These are phyloP conservation scores for Phaeotremella fagi DNA, from an alignment of 768 basidiomycete genomes.

Conservation along the genomic window DNA sequence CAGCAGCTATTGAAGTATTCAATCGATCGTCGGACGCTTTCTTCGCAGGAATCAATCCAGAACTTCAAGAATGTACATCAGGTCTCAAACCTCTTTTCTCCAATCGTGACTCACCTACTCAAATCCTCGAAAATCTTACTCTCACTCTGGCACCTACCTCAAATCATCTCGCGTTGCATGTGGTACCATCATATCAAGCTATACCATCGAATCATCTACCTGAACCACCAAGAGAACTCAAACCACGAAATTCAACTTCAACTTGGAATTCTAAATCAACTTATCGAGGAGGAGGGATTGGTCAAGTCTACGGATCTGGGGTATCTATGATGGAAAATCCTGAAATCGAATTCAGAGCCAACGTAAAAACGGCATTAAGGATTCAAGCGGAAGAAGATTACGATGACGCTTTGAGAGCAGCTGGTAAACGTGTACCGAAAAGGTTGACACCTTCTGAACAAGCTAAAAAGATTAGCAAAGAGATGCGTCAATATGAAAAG, in stretches of 20 bases:
- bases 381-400: constrained; percentile 9
- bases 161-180: background rate
- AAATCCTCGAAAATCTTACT: constrained; percentile 10
- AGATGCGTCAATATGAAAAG: background rate
- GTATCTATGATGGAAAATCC: constrained; percentile 14
- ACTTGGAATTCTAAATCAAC: background rate
- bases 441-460: background rate
- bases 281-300: constrained; percentile 23
- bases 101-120: constrained; percentile 2
- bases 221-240: background rate
- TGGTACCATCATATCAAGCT: constrained; percentile 1
- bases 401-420: constrained; percentile 2
- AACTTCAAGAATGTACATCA: constrained; percentile 29
- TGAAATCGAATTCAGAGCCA: constrained; percentile 6
- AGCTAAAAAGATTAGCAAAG: background rate
- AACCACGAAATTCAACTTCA: background rate
- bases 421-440: background rate
- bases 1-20: constrained; percentile 26
- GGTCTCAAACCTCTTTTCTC: constrained; percentile 29
- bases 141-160: constrained; percentile 7
- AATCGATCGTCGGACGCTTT: constrained; percentile 16
- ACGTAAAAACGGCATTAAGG: constrained; percentile 17
- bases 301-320: constrained; percentile 26
- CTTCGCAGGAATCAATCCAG: constrained; percentile 20
- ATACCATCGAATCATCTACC: constrained; percentile 5